Base-by-base conservation (phyloP, 2,329 filamentous ascomycete genomes). In the Myriangium duriaei region DNA sequence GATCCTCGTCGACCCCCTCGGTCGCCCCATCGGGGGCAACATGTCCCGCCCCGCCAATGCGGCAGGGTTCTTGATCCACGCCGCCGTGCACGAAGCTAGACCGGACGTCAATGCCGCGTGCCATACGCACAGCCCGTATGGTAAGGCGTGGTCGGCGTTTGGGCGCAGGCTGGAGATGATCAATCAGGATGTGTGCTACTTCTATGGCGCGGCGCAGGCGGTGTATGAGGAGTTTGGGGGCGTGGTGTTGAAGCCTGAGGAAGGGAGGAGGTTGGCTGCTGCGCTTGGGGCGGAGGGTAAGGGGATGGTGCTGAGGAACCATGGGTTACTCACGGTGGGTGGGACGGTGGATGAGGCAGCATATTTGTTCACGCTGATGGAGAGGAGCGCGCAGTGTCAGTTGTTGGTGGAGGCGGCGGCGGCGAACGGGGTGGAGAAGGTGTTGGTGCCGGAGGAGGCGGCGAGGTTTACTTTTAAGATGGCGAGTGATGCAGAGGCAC, bases 341-440 rank as follows among this genome's bases (percentile, higher is more conserved):
- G 50, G 56, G 5, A 85, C 80, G 0, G 79, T 85, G 2, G 80
- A 85, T 51, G 80, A 85, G 56, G 80, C 80, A 1, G 75, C 74
- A 0, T 85, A 77, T 54, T 55, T 83, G 36, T 80, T 82, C 51
- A 74, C 72, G 0, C 59, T 79, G 31, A 65, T 83, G 54, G 80
- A 85, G 55, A 67, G 77, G 34, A 74, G 71, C 32, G 84, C 80
- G 53, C 67, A 74, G 40, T 69, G 81, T 19, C 79, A 85, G 59
- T 60, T 83, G 36, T 61, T 69, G 47, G 73, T 76, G 26, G 80
- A 85, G 58, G 77, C 79, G 0, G 79, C 80, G 0, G 71, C 68
- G 2, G 68, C 63, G 10, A 67, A 68, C 30, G 64, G 65, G 0
- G 48, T 71, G 9, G 54, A 61, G 21, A 75, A 75, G 50, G 54